phyloP scores from a whole-genome alignment of 2,329 filamentous ascomycete species.

The Celoporthe dispersa region DNA sequence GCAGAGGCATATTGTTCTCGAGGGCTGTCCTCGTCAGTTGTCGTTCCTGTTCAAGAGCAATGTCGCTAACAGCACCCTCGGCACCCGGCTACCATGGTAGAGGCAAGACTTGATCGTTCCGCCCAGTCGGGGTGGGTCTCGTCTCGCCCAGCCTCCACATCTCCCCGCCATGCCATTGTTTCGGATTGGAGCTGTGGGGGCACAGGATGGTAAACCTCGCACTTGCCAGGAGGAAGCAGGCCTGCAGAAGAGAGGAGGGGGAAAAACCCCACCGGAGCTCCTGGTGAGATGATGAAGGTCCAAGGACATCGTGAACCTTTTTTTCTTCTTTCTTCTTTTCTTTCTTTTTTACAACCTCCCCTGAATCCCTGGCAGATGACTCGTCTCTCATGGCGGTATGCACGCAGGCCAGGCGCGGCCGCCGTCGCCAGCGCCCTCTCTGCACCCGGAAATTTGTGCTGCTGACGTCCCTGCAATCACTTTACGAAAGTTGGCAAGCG shows the following conservation, averaged over 20 bases:
- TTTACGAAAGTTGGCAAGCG: neutral
- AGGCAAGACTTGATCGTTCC: neutral
- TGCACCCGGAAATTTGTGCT: neutral
- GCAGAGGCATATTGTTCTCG: slow-evolving; percentile 54
- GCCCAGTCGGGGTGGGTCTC: slow-evolving; percentile 4
- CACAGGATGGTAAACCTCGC: neutral
- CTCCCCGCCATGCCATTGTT: slow-evolving; percentile 12
- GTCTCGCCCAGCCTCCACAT: slow-evolving; percentile 9
- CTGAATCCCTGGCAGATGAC: neutral
- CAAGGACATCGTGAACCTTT: neutral
- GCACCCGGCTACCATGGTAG: slow-evolving; percentile 60
- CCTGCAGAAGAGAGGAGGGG: neutral
- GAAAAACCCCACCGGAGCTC: neutral
- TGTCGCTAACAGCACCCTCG: slow-evolving; percentile 41
- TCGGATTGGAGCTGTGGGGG: slow-evolving; percentile 4
- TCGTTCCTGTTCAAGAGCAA: slow-evolving; percentile 50
- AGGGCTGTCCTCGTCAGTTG: slow-evolving; percentile 38
- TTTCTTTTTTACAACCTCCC: neutral
- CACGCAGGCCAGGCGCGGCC: slow-evolving; percentile 3
- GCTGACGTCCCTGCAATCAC: slow-evolving; percentile 4
- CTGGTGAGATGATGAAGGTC: neutral
- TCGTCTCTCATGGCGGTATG: neutral
- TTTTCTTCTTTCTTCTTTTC: neutral
- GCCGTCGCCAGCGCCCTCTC: slow-evolving; percentile 5
- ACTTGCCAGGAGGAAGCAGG: neutral